Conservation (phyloP, 805 yeast genomes). For the Lipomyces spencermartinsiae region DNA sequence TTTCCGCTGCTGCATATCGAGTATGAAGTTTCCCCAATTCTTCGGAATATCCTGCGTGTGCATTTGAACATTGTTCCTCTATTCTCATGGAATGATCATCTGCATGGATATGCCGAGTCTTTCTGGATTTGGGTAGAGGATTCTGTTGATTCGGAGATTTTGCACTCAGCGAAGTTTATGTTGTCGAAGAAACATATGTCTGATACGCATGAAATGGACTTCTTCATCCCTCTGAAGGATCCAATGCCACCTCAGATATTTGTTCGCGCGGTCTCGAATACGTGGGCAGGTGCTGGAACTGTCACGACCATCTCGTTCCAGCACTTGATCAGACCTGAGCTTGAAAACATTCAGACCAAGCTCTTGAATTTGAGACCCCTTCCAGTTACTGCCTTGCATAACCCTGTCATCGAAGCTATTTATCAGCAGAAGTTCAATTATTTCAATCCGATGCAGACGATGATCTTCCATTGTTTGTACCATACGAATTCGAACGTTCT, state of each 20-base stretch:
- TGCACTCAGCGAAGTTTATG: constrained; percentile 83
- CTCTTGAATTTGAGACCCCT: constrained; percentile 82
- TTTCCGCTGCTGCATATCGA: constrained; percentile 80
- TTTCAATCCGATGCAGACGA: constrained; percentile 98
- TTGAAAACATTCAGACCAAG: constrained; percentile 84
- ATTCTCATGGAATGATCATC: constrained; percentile 81
- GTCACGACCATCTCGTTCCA: constrained; percentile 82
- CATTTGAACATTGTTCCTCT: constrained; percentile 74
- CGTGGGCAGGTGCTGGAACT: constrained; percentile 88
- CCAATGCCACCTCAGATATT: constrained; percentile 91
- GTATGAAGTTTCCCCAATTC: constrained; percentile 87
- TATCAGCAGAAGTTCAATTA: constrained; percentile 74
- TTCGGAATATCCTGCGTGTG: constrained; percentile 82
- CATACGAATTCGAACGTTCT: constrained; percentile 79
- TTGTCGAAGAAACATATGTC: constrained; percentile 63
- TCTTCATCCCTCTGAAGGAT: constrained; percentile 88
- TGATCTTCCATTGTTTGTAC: constrained; percentile 90
- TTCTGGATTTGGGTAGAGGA: constrained; percentile 96
- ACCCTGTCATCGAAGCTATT: constrained; percentile 67
- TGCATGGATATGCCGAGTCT: constrained; percentile 82
- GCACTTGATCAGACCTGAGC: constrained; percentile 85
- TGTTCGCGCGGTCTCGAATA: constrained; percentile 78
- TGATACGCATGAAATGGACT: constrained; percentile 74
- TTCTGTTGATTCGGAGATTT: constrained; percentile 69
- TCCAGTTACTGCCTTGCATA: constrained; percentile 79